Conservation (phyloP, 176 grass and related monocot genomes). For the Rhynchospora pubera region DNA sequence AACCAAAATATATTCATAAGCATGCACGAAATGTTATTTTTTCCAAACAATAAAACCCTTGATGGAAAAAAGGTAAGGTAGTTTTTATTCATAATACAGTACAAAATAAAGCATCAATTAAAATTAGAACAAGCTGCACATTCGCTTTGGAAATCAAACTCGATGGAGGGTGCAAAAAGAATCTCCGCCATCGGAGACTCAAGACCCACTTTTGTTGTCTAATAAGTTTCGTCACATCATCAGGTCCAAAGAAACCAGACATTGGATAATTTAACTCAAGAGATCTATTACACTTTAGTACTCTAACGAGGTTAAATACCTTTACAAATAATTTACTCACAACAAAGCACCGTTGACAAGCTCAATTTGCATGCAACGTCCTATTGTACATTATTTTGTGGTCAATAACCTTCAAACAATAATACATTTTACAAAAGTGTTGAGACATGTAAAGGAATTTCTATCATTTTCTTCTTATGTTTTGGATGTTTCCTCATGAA, state of each 20-base stretch:
- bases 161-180: no score
- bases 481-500: slow-evolving; percentile 10
- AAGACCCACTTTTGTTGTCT: background rate
- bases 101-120: background rate
- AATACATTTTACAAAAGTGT: background rate
- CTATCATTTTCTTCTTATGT: background rate
- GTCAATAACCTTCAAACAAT: background rate
- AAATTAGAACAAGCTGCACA: background rate
- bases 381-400: slow-evolving; percentile 13
- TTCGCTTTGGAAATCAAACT: background rate
- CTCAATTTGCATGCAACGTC: slow-evolving; percentile 1
- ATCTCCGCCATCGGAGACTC: background rate
- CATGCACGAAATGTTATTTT: background rate
- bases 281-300: background rate
- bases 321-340: background rate
- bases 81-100: background rate
- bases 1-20: background rate
- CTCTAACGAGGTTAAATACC: background rate
- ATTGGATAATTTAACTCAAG: background rate
- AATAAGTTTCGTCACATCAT: background rate
- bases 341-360: slow-evolving; percentile 5
- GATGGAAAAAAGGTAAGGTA: background rate
- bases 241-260: background rate
- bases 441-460: background rate
- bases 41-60: background rate